phyloP scores from a whole-genome alignment of 345 rosid genomes.

The Mallotus nudiflorus region DNA sequence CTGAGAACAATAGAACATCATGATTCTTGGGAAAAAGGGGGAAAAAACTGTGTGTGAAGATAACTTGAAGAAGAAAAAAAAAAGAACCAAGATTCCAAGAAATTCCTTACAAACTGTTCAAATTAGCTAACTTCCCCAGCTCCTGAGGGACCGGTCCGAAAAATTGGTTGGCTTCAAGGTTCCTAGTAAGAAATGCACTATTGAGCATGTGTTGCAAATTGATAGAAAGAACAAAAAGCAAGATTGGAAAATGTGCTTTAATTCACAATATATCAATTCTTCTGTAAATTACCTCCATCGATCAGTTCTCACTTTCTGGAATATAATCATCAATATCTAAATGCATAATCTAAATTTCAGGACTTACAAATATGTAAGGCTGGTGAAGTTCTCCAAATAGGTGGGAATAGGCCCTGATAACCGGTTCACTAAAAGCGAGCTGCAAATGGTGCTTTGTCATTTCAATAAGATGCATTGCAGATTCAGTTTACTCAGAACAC shows the following conservation, averaged over 20 bases:
- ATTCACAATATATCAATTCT: too few relatives aligned
- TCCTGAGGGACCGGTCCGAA: constrained; percentile 55
- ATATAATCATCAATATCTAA: neutral
- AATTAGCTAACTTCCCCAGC: constrained; percentile 49
- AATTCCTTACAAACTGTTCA: constrained; percentile 43
- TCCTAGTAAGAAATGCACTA: constrained; percentile 23
- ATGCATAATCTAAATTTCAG: neutral
- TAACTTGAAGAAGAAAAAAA: constrained; percentile 1
- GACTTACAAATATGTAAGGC: constrained; percentile 52
- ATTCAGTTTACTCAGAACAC: neutral
- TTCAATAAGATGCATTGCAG: neutral
- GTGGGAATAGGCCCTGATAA: constrained; percentile 55
- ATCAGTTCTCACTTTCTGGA: neutral
- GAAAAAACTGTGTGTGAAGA: too few relatives aligned
- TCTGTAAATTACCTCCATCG: too few relatives aligned
- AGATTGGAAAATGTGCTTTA: too few relatives aligned
- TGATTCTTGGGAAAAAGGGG: neutral
- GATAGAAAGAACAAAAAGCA: too few relatives aligned
- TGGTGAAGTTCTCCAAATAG: constrained; percentile 43
- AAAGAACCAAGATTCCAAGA: constrained; percentile 9
- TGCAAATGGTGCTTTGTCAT: constrained; percentile 18
- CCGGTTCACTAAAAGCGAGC: constrained; percentile 54
- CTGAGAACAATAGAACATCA: constrained; percentile 31
- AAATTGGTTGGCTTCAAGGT: constrained; percentile 54
- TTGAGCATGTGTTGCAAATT: too few relatives aligned